Evolutionary conservation across 2,329 filamentous ascomycete species (phyloP), one percentile per base, ranked within the genome.

Genomic region (Madurella mycetomatis): DNA sequence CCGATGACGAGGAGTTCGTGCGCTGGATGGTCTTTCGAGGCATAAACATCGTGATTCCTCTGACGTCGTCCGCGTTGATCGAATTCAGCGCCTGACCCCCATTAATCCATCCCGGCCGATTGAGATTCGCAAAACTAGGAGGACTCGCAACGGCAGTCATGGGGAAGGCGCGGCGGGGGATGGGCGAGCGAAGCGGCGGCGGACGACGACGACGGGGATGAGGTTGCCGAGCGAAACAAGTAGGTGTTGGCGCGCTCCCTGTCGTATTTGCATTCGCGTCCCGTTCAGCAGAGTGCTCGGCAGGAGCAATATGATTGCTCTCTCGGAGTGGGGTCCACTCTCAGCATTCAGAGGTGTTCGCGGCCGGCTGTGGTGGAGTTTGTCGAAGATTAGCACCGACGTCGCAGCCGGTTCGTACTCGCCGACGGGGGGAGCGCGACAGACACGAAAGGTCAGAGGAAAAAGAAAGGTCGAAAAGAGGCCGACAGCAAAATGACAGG

Each of bases 1-100:
- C 79, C 44, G 92, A 96, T 4, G 91, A 95, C 55, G 90, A 94
- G 37, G 92, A 97, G 77, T 90, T 95, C 67, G 87, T 87, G 70
- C 92, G 85, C 70, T 92, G 89, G 58, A 90, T 80, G 68, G 81
- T 85, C 76, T 96, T 96, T 65, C 91, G 89, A 67, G 90, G 88
- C 81, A 89, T 86, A 71, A 95, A 90, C 82, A 95, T 64, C 55
- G 62, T 92, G 71, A 60, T 47, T 47, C 87, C 86, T 74, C 87
- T 84, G 62, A 87, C 84, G 73, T 95, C 90, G 76, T 95, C 90
- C 70, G 85, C 76, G 74, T 87, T 89, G 84, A 90, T 88, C 68
- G 86, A 80, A 76, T 81, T 76, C 64, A 74, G 72, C 54, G 71
- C 64, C 65, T 76, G 74, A 57, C 70, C 69, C 64, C 77, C 76